Conservation (phyloP, 345 rosid species). For the Gossypium arboreum region DNA sequence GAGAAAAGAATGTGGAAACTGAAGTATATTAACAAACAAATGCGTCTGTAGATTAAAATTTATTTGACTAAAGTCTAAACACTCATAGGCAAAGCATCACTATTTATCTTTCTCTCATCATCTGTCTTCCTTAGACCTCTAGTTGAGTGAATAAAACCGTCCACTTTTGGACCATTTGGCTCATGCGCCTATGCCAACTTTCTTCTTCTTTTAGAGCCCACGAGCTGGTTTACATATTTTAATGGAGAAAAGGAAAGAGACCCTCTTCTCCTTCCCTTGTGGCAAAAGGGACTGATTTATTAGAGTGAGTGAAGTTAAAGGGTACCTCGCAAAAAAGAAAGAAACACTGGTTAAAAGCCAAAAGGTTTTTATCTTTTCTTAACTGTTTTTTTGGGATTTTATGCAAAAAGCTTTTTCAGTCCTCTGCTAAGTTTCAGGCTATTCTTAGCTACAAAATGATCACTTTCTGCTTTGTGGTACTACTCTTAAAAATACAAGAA, state of each 20-base stretch:
- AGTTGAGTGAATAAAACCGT: conserved; percentile 26
- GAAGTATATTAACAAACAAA: neutral
- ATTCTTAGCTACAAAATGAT: conserved; percentile 29
- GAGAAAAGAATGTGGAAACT: conserved; percentile 39
- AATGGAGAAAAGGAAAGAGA: conserved; percentile 33
- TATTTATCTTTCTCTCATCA: conserved; percentile 21
- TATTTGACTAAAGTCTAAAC: neutral
- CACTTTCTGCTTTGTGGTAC: conserved; percentile 20
- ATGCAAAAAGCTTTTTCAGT: conserved; percentile 3
- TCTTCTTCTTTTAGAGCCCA: conserved; percentile 41
- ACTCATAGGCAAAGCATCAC: neutral
- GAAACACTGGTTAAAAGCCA: conserved; percentile 41
- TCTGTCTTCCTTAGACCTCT: conserved; percentile 16
- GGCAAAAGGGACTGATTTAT: conserved; percentile 32
- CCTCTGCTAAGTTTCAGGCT: conserved; percentile 22
- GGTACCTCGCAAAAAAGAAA: conserved; percentile 30
- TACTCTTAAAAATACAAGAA: conserved; percentile 21
- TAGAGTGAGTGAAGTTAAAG: conserved; percentile 5
- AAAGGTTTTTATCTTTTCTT: conserved; percentile 38
- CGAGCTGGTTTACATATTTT: conserved; percentile 50
- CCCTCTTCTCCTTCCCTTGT: conserved; percentile 11
- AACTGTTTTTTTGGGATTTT: conserved; percentile 18
- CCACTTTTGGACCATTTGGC: conserved; percentile 27
- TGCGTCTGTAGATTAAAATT: neutral
- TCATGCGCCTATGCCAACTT: conserved; percentile 28